phyloP scores from a whole-genome alignment of 2,329 filamentous ascomycete genomes.

The Arthroderma uncinatum region DNA sequence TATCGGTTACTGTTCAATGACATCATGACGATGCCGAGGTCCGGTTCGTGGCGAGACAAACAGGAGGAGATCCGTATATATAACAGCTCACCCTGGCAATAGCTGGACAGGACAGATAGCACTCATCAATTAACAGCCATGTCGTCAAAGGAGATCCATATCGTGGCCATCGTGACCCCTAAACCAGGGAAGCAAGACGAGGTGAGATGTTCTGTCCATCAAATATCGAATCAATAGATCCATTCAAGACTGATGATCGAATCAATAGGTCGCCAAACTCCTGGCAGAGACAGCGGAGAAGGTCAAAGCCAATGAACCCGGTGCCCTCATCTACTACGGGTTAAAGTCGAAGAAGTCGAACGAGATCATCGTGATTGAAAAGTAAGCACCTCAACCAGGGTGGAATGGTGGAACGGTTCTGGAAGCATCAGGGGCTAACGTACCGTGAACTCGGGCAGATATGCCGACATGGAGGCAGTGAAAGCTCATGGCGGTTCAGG shows the following conservation, averaged over 20 bases:
- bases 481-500: conserved; percentile 11
- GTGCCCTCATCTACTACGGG: conserved; percentile 24
- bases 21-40: conserved; percentile 3
- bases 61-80: neutral
- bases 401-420: neutral
- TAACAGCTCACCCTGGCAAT: neutral
- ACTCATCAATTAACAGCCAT: conserved; percentile 19
- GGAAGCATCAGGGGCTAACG: neutral
- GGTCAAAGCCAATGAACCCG: conserved; percentile 25
- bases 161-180: conserved; percentile 22
- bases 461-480: conserved; percentile 10
- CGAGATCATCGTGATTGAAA: conserved; percentile 27
- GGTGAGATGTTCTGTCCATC: conserved; percentile 14
- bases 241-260: neutral
- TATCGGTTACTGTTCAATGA: neutral
- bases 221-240: too few species aligned
- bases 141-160: conserved; percentile 22
- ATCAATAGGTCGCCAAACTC: conserved; percentile 19
- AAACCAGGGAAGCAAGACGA: conserved; percentile 26
- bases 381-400: conserved; percentile 16
- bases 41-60: neutral
- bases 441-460: conserved; percentile 7
- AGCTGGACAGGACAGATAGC: neutral
- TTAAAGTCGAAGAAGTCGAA: conserved; percentile 20
- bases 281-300: conserved; percentile 21